A percentile compares a stretch with the other conserved stretches of the same genome.
These are phyloP conservation scores for Pezizomycotina sp. DNA, from an alignment of 2,329 filamentous ascomycete genomes.

Conservation along the genomic window DNA sequence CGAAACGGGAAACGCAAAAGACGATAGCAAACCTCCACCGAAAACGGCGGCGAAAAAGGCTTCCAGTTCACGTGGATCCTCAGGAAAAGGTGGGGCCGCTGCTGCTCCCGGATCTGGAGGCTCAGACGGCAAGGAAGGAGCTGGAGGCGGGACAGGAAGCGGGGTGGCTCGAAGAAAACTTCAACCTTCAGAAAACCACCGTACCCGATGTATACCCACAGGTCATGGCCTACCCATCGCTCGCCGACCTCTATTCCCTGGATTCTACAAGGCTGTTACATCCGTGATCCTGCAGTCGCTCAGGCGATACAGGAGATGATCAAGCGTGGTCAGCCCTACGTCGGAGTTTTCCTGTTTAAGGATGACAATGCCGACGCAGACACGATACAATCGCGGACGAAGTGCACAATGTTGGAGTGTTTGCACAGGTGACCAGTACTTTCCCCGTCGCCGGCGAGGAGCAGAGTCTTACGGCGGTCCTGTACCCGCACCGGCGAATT, in stretches of 20 bases:
- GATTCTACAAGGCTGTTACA: constrained; percentile 99
- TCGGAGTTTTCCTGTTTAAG: constrained; percentile 92
- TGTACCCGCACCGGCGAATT: constrained; percentile 91
- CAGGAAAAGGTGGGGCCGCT: constrained; percentile 42
- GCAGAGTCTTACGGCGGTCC: constrained; percentile 70
- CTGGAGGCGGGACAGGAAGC: constrained; percentile 61
- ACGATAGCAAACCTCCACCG: constrained; percentile 36
- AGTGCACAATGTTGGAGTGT: constrained; percentile 89
- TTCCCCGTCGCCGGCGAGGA: constrained; percentile 83
- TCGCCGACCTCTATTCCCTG: constrained; percentile 82
- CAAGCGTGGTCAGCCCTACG: constrained; percentile 90
- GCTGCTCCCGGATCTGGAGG: constrained; percentile 44
- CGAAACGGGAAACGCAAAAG: constrained; percentile 26
- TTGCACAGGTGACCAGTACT: constrained; percentile 78
- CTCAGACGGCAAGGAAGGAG: constrained; percentile 42
- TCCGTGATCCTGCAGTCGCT: constrained; percentile 80
- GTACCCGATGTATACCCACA: constrained; percentile 91
- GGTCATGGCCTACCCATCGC: constrained; percentile 90
- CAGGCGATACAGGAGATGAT: constrained; percentile 91
- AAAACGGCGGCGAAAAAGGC: constrained; percentile 30
- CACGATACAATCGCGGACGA: constrained; percentile 78
- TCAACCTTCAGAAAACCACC: constrained; percentile 70
- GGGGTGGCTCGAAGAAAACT: constrained; percentile 44
- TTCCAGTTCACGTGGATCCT: constrained; percentile 28
- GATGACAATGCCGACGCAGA: constrained; percentile 90